These are phyloP conservation scores for Veloboletus limbatus DNA, from an alignment of 1,284 basidiomycete species.

Conservation along the genomic window DNA sequence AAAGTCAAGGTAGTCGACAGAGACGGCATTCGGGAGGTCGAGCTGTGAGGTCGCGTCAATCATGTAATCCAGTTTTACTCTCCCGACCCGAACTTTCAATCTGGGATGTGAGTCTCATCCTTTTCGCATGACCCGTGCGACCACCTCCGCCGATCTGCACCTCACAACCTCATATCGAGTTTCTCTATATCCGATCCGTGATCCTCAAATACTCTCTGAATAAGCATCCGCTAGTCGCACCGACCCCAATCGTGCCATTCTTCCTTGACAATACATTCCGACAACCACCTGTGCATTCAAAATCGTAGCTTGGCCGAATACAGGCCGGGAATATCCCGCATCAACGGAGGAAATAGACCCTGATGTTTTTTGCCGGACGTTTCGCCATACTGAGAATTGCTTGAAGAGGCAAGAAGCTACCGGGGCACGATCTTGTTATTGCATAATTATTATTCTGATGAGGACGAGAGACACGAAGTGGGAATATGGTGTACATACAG, in stretches of 20 bases:
- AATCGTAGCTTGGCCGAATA: constrained; percentile 46
- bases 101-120: constrained; percentile 32
- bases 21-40: constrained; percentile 80
- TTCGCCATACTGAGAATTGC: constrained; percentile 43
- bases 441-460: background rate
- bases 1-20: constrained; percentile 91
- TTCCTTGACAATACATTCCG: constrained; percentile 34
- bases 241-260: constrained; percentile 30
- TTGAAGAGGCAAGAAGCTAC: constrained; percentile 43
- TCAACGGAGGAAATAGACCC: constrained; percentile 21
- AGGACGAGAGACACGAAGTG: background rate
- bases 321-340: constrained; percentile 40
- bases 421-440: constrained; percentile 46
- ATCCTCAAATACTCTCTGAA: constrained; percentile 55
- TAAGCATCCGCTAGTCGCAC: constrained; percentile 55
- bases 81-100: constrained; percentile 8
- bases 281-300: constrained; percentile 41
- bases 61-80: constrained; percentile 8
- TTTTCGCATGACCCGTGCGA: constrained; percentile 38
- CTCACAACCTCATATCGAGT: constrained; percentile 15
- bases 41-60: constrained; percentile 45
- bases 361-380: constrained; percentile 45
- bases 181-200: constrained; percentile 42
- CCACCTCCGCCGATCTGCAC: constrained; percentile 13
- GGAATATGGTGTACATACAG: constrained; percentile 38